Evolutionary conservation across 139 green algal species (phyloP).

Genomic region (Closterium sp.): DNA sequence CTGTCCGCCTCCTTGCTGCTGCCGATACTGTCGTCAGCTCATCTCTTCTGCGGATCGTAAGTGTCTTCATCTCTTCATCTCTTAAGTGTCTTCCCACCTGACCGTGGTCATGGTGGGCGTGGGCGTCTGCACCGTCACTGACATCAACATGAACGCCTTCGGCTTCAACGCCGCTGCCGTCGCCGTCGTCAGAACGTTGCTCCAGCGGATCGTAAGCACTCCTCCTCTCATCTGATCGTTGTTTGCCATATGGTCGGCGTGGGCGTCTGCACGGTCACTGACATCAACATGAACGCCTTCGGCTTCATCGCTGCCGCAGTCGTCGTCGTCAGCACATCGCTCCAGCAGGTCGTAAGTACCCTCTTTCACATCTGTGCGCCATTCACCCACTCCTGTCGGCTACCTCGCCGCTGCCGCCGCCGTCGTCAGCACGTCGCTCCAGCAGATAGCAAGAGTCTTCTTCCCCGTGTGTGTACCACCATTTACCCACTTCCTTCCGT

Average conservation of each 20-base stretch:
- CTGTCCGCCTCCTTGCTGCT: conserved; percentile 73
- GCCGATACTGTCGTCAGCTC: conserved; percentile 73
- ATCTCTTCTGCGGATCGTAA: conserved; percentile 83
- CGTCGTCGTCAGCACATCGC: conserved; percentile 74
- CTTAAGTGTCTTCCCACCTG: too few relatives aligned
- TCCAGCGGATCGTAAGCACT: conserved; percentile 85
- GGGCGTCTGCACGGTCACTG: conserved; percentile 43
- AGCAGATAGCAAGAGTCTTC: conserved; percentile 73
- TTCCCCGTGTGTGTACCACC: not conserved
- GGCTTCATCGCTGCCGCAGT: conserved; percentile 76
- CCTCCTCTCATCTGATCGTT: too few relatives aligned
- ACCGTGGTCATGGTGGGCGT: conserved; percentile 52
- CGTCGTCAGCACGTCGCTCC: conserved; percentile 79
- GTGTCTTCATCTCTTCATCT: too few relatives aligned
- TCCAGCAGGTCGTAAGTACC: too few relatives aligned
- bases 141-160: conserved; percentile 28
- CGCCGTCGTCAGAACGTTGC: conserved; percentile 74
- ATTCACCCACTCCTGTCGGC: conserved; percentile 74
- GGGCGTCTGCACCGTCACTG: conserved; percentile 43
- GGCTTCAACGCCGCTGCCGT: conserved; percentile 76
- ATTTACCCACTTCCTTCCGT: conserved; percentile 18
- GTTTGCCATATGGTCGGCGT: conserved; percentile 41
- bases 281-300: conserved; percentile 28
- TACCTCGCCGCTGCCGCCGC: conserved; percentile 73
- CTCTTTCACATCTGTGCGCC: too few relatives aligned